Evolutionary conservation across 257 asterid species (phyloP).

Genomic region (Penstemon barbatus): DNA sequence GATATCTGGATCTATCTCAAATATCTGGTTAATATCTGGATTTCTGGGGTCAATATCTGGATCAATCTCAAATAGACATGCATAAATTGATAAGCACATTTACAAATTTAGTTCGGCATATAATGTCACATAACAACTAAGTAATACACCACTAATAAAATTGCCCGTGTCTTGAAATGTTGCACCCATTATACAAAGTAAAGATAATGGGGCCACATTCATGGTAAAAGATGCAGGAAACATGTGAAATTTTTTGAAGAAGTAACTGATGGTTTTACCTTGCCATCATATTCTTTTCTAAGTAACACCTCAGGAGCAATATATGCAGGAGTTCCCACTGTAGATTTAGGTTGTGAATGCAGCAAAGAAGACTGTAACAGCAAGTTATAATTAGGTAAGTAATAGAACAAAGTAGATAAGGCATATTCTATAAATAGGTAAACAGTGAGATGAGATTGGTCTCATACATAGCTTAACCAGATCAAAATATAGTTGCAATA

Average conservation of each 20-base stretch:
- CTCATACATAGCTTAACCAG: not conserved
- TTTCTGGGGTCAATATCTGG: no score
- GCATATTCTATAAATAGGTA: not conserved
- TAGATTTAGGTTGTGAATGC: slow-evolving; percentile 93
- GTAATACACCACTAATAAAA: slow-evolving; percentile 3
- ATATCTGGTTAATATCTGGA: no score
- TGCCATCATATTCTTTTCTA: slow-evolving; percentile 84
- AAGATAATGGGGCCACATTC: slow-evolving; percentile 10
- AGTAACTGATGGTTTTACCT: slow-evolving; percentile 42
- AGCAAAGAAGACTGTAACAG: slow-evolving; percentile 71
- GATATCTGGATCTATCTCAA: not conserved
- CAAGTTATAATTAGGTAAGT: slow-evolving; percentile 21
- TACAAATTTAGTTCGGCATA: not conserved
- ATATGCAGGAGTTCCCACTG: slow-evolving; percentile 92
- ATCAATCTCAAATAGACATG: not conserved
- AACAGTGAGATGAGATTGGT: not conserved
- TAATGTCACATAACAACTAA: not conserved
- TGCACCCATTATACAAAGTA: slow-evolving; percentile 1
- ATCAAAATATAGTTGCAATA: slow-evolving; percentile 1
- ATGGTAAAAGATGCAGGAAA: not conserved
- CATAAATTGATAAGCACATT: not conserved
- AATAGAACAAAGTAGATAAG: slow-evolving; percentile 12
- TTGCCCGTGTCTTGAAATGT: not conserved
- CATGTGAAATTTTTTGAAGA: not conserved
- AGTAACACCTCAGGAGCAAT: slow-evolving; percentile 87